Base-by-base conservation (phyloP, 768 basidiomycete genomes). In the Termitomyces sp. region DNA sequence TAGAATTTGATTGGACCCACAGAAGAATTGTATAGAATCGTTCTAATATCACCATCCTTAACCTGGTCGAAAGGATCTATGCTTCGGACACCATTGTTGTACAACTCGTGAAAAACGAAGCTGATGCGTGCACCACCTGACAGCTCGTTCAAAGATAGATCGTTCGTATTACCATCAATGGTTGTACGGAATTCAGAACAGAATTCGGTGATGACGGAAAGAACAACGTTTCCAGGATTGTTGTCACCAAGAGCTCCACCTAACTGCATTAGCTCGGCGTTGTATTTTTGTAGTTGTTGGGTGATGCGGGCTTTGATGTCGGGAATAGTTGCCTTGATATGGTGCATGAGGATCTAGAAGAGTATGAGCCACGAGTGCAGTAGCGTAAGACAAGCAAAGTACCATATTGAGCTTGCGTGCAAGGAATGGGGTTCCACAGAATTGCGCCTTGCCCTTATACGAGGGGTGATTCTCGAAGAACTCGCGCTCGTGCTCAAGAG, bases 41-140 rank as follows among this genome's bases (percentile, higher is more conserved):
- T 94, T 54, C 97, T 81, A 70, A 99, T 98, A 73, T 99, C 97
- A 44, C 95, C 93, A 70, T 99, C 97, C 73, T 98, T 97, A 63
- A 97, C 93, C 75, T 97, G 94, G 70, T 99, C 97, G 64, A 98
- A 99, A 0, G 97, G 97, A 78, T 99, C 97, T 68, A 98, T 95
- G 60, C 79, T 84, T 78, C 88, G 94, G 71, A 99, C 84, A 59
- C 97, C 97, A 68, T 90, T 95, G 75, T 95, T 97, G 82, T 91
- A 99, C 57, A 98, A 74, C 70, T 99, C 97, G 70, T 99, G 97
- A 81, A 95, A 99, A 54, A 99, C 97, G 68, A 98, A 99, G 67
- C 89, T 92, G 79, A 99, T 98, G 72, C 97, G 86, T 29, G 97
- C 97, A 71, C 97, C 97, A 66, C 97, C 97, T n/a, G 92, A 93